A percentile compares a stretch with the other conserved stretches of the same genome.
These are phyloP conservation scores for Bonia amplexicaulis DNA, from an alignment of 176 grass and related monocot species.

Conservation along the genomic window DNA sequence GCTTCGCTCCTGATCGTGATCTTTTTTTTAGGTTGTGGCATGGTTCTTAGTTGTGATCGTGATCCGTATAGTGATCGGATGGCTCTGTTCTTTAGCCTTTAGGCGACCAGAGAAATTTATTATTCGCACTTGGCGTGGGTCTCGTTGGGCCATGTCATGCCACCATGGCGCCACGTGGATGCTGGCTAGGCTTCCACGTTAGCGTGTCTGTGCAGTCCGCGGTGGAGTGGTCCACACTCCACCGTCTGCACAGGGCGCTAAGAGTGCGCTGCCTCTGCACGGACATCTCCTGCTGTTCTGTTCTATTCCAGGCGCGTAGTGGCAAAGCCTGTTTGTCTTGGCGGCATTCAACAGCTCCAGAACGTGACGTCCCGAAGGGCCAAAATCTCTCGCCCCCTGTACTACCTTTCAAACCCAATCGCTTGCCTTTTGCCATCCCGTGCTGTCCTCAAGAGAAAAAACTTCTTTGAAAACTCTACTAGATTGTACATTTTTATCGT, in stretches of 20 bases:
- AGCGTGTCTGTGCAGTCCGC: background rate
- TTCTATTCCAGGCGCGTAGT: background rate
- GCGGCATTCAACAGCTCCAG: background rate
- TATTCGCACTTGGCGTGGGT: too few relatives aligned
- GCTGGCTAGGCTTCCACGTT: background rate
- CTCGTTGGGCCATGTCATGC: too few relatives aligned
- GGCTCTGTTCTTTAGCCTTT: too few relatives aligned
- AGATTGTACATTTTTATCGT: background rate
- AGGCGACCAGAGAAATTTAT: too few relatives aligned
- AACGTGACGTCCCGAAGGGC: background rate
- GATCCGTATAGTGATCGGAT: too few relatives aligned
- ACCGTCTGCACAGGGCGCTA: background rate
- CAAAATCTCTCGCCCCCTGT: background rate
- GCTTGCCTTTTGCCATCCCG: background rate
- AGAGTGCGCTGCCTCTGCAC: background rate
- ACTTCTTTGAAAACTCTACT: background rate
- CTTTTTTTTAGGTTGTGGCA: too few relatives aligned
- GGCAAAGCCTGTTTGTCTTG: conserved; percentile 19
- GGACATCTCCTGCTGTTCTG: background rate
- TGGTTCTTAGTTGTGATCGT: too few relatives aligned
- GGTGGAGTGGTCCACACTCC: background rate
- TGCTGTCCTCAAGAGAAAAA: background rate
- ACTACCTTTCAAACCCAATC: background rate
- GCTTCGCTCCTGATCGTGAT: too few relatives aligned
- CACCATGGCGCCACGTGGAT: background rate